Percentiles rank a stretch among this genome's conserved stretches.
phyloP scores from a whole-genome alignment of 1,139 yeast genomes.

The Saccharomyces hybrid region DNA sequence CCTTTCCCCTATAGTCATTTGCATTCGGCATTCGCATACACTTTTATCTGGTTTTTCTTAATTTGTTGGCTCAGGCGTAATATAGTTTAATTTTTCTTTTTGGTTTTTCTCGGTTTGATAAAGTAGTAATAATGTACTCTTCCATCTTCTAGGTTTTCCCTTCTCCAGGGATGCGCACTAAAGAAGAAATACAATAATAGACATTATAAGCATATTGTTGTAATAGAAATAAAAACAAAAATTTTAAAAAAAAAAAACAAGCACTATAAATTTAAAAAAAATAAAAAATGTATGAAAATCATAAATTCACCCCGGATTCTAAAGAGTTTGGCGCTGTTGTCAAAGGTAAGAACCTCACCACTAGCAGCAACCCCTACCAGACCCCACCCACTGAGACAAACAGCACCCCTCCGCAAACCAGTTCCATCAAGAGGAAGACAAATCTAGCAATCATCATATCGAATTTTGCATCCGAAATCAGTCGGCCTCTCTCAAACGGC shows the following conservation, averaged over 20 bases:
- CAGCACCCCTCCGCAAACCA: not conserved
- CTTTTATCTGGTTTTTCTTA: not conserved
- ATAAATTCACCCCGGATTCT: not conserved
- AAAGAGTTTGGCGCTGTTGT: not conserved
- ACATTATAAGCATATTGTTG: not conserved
- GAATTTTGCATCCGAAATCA: not conserved
- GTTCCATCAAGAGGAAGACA: not conserved
- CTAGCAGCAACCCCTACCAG: constrained; percentile 13
- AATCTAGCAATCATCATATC: not conserved
- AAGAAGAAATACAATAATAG: not conserved
- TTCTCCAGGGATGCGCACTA: not conserved
- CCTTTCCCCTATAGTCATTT: not conserved
- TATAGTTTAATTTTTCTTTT: not conserved
- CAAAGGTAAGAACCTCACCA: not conserved
- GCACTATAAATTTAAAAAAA: not conserved
- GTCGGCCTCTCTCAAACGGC: not conserved
- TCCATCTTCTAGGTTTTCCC: not conserved
- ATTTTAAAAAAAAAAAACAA: too few relatives aligned
- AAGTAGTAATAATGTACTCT: not conserved
- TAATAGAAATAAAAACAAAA: too few relatives aligned
- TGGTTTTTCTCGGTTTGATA: not conserved
- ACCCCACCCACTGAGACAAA: constrained; percentile 21
- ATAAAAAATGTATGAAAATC: not conserved
- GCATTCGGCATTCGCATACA: not conserved
- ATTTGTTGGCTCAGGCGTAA: too few relatives aligned